These are phyloP conservation scores for Filobasidium uniguttulatum DNA, from an alignment of 1,284 basidiomycete genomes.

Conservation along the genomic window DNA sequence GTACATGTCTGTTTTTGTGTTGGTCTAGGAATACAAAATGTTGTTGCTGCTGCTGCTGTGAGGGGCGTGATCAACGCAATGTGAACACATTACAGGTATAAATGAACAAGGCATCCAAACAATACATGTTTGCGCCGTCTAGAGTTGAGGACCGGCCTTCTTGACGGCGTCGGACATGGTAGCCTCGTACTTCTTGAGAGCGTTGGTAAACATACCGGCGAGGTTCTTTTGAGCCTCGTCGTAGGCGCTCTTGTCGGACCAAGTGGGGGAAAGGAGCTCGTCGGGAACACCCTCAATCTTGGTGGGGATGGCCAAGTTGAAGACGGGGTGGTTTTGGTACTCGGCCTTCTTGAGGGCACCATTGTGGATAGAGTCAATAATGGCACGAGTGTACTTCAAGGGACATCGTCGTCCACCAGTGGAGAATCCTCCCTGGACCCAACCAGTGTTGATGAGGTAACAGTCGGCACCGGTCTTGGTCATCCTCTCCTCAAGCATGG, in stretches of 20 bases:
- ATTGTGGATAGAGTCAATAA: constrained; percentile 93
- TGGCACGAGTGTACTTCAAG: constrained; percentile 86
- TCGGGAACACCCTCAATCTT: constrained; percentile 66
- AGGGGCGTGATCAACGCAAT: too few species aligned
- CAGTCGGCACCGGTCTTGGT: constrained; percentile 77
- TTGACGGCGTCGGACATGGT: constrained; percentile 66
- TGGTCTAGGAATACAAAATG: too few species aligned
- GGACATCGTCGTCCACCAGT: constrained; percentile 73
- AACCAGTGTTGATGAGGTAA: constrained; percentile 99
- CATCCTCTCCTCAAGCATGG: constrained; percentile 97
- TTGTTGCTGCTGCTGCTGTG: too few species aligned
- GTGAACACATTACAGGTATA: too few species aligned
- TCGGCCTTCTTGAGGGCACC: constrained; percentile 75
- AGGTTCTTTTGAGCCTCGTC: constrained; percentile 70
- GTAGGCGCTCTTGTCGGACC: constrained; percentile 76
- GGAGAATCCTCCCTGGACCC: constrained; percentile 92
- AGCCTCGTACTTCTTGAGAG: constrained; percentile 74
- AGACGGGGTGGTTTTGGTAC: constrained; percentile 68
- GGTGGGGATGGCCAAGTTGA: constrained; percentile 70
- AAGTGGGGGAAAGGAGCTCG: constrained; percentile 82
- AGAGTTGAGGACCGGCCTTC: constrained; percentile 55
- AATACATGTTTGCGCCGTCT: too few species aligned
- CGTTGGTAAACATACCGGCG: constrained; percentile 81
- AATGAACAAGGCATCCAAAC: too few species aligned
- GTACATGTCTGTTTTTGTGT: too few species aligned